Evolutionary conservation across 306 rosid species (phyloP).

Genomic region (Dryas alaskensis): DNA sequence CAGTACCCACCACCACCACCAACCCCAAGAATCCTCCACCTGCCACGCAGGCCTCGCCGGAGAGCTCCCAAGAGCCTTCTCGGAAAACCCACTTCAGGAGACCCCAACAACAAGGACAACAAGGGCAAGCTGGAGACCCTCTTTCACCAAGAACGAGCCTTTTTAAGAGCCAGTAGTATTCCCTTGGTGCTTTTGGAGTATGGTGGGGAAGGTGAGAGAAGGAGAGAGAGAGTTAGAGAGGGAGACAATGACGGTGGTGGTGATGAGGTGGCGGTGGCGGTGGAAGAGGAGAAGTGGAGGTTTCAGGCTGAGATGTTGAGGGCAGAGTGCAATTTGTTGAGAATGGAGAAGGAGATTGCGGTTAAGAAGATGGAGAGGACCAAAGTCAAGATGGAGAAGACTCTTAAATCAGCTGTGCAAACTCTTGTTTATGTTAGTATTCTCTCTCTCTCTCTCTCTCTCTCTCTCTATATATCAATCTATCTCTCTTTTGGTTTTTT

Average conservation of each 20-base stretch:
- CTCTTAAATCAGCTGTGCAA: slow-evolving; percentile 63
- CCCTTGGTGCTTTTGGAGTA: slow-evolving; percentile 57
- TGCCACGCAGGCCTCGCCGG: slow-evolving; percentile 75
- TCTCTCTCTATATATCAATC: not conserved
- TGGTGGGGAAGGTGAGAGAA: slow-evolving; percentile 34
- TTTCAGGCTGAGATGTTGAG: slow-evolving; percentile 93
- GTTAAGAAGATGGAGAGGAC: slow-evolving; percentile 58
- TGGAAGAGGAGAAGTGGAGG: slow-evolving; percentile 82
- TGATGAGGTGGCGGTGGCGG: slow-evolving; percentile 20
- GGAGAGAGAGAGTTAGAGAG: slow-evolving; percentile 57
- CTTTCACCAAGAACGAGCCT: slow-evolving; percentile 53
- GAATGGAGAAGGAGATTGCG: slow-evolving; percentile 85
- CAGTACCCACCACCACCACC: slow-evolving; percentile 74
- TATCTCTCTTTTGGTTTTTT: not conserved
- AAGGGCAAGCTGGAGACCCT: slow-evolving; percentile 53
- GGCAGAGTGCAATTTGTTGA: slow-evolving; percentile 84
- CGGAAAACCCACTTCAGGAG: slow-evolving; percentile 31
- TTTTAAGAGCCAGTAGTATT: slow-evolving; percentile 21
- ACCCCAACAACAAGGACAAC: slow-evolving; percentile 24
- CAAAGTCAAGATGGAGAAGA: slow-evolving; percentile 51
- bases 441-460: not conserved
- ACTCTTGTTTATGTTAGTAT: slow-evolving; percentile 72
- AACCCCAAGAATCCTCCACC: slow-evolving; percentile 71
- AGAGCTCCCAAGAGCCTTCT: slow-evolving; percentile 34
- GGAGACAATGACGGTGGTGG: slow-evolving; percentile 21